phyloP scores from a whole-genome alignment of 2,329 filamentous ascomycete species.

The Pseudopyrenochaeta lycopersici region DNA sequence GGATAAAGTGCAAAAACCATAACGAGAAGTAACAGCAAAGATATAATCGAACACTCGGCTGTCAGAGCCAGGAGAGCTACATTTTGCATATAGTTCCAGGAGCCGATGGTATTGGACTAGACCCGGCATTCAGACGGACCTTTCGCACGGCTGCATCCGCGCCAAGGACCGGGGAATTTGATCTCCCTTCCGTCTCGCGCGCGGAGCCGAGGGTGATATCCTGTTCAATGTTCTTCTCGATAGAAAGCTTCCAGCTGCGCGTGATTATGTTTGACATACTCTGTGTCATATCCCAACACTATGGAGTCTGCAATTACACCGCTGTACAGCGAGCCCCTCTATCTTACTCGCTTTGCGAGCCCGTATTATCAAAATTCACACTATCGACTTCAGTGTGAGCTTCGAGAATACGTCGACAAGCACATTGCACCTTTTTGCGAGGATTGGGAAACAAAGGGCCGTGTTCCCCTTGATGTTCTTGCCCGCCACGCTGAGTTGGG shows the following conservation, averaged over 20 bases:
- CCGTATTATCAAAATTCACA: slow-evolving; percentile 7
- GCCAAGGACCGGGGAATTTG: not conserved
- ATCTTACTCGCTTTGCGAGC: slow-evolving; percentile 1
- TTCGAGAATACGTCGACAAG: slow-evolving; percentile 8
- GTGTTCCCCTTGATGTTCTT: slow-evolving; percentile 6
- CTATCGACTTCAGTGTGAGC: not conserved
- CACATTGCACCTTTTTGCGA: slow-evolving; percentile 9
- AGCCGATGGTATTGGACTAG: not conserved
- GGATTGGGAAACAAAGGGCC: slow-evolving; percentile 7
- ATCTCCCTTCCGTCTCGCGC: not conserved
- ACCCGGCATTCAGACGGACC: not conserved
- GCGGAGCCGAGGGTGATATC: not conserved
- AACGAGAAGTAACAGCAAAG: not conserved
- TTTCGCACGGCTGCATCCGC: slow-evolving; percentile 2
- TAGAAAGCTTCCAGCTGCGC: not conserved
- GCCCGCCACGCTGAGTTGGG: slow-evolving; percentile 5
- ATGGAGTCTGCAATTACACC: not conserved
- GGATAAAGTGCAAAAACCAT: not conserved
- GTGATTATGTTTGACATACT: not conserved
- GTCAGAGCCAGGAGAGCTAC: not conserved
- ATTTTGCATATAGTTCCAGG: not conserved
- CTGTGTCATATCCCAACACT: not conserved
- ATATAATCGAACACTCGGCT: not conserved
- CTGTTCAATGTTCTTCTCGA: not conserved
- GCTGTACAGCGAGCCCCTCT: slow-evolving; percentile 3